Percentiles rank a stretch among this genome's conserved stretches.
Conservation (phyloP, 805 yeast species). For the Dipodascopsis tothii region DNA sequence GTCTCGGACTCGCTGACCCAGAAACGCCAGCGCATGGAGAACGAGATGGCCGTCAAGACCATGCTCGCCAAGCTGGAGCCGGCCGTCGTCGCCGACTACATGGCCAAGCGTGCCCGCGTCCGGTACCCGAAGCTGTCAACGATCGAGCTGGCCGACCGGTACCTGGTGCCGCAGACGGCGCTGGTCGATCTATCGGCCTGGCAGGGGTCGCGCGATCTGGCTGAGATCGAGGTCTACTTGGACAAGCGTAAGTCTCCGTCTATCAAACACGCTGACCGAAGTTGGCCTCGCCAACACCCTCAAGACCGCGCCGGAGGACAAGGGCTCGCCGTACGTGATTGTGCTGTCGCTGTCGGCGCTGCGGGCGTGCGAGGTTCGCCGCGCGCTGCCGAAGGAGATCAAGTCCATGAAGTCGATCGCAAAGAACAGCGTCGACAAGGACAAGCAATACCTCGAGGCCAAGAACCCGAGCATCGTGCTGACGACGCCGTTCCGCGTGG, state of each 20-base stretch:
- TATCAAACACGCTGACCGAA: background rate
- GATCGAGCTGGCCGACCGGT: slow-evolving; percentile 17
- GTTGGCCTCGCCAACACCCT: background rate
- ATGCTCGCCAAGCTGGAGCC: slow-evolving; percentile 6
- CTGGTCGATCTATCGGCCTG: slow-evolving; percentile 13
- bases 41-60: slow-evolving; percentile 13
- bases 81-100: slow-evolving; percentile 14
- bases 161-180: slow-evolving; percentile 5
- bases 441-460: background rate
- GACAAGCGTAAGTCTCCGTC: background rate
- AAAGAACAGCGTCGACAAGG: slow-evolving; percentile 12
- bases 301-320: slow-evolving; percentile 1
- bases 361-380: slow-evolving; percentile 72
- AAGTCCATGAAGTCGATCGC: slow-evolving; percentile 14
- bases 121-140: slow-evolving; percentile 13
- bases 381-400: slow-evolving; percentile 1
- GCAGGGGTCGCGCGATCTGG: slow-evolving; percentile 4
- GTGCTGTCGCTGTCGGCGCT: slow-evolving; percentile 68
- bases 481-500: slow-evolving; percentile 12
- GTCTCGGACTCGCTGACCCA: background rate
- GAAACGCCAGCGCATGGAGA: slow-evolving; percentile 17
- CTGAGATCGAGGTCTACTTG: slow-evolving; percentile 7
- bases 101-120: slow-evolving; percentile 13
- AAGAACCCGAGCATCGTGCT: slow-evolving; percentile 4
- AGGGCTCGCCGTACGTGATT: slow-evolving; percentile 32